Base-by-base conservation (phyloP, 1,284 basidiomycete species). In the Sporisorium iseilematis-ciliati region DNA sequence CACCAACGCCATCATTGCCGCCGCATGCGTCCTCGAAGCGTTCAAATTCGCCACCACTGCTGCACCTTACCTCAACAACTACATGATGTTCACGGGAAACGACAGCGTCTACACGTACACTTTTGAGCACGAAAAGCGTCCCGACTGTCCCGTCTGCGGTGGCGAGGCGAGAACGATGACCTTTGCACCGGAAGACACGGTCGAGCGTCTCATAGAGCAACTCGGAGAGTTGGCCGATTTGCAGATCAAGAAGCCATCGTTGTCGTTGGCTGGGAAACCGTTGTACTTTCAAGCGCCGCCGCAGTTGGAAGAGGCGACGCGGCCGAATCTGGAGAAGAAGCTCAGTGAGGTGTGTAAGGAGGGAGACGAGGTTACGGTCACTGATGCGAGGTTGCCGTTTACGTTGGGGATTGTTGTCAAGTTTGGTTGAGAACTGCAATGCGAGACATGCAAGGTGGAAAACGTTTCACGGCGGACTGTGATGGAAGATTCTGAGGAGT, bases 61-160 rank as follows among this genome's bases (percentile, higher is more conserved):
- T 26, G 96, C 95, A 0, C 93, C 95, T 2, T 97, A 91, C 84
- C 89, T 99, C 45, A 93, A 97, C 87, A 99, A 99, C 86, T 99
- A 99, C 87, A 98, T 99, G 89, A 86, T 89, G 88, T 89, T 89
- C 77, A 87, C 96, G 68, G 97, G 97, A 33, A 98, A 95, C 42
- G 95, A 98, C 59, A 92, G 94, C 31, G 90, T 99, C 7, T 99
- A 99, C 86, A 97, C 96, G 1, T 97, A 94, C 87, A 99, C 97
- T 0, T 99, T 99, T 81, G 91, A 97, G 86, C 93, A 97, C 84
- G 93, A 97, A 86, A 91, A 91, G 83, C 91, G 94, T 45, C 89
- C 90, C 1, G 94, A 98, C 80, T 99, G 97, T 85, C 96, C 96
- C 2, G 97, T 99, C 4, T 99, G 97, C 83, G 97, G 97, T 4